Evolutionary conservation across 2,329 filamentous ascomycete species (phyloP), one percentile per base, ranked within the genome.

Genomic region (Fusarium goolgardi): DNA sequence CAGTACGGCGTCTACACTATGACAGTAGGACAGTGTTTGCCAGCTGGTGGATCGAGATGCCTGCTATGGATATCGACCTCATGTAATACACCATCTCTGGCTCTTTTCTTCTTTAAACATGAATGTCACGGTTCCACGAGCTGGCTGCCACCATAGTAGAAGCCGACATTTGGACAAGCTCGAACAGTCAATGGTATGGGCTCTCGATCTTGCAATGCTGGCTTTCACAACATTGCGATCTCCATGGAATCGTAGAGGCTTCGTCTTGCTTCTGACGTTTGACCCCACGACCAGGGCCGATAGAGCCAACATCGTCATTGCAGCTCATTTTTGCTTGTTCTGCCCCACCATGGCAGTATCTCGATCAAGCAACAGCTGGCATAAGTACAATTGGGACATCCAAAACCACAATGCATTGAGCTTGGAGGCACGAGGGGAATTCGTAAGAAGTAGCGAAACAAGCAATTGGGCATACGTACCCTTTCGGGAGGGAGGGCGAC

Each of bases 401-500:
- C 46, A 31, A 25, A 41, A 45, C 27, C 29, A 39, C 40, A 31
- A 43, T 16, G 29, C 12, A 41, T 50, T 25, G 44, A 27, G 18
- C 47, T 47, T 41, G 13, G 49, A 16, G 15, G 29, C 52, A 23
- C 47, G 9, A 20, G 25, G 35, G 37, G 31, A 52, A 52, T 15
- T 21, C 44, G 46, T 29, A 44, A 47, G 13, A 53, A 34, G 41
- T 47, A 39, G 15, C 32, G 60, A 23, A 45, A 53, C 34, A 40
- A 69, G 41, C 41, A 47, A 29, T 40, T 39, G 65, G 60, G 55
- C 60, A 65, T 67, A 86, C 88, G 79, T 86, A 91, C 91, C 91
- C 86, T 91, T 93, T 71, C 83, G 80, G 73, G 81, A 82, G 72
- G 82, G 82, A 69, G 81, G 82, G 76, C 79, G 81, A 76, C 82